Conservation (phyloP, 768 basidiomycete genomes). For the Termitomyces sp. region DNA sequence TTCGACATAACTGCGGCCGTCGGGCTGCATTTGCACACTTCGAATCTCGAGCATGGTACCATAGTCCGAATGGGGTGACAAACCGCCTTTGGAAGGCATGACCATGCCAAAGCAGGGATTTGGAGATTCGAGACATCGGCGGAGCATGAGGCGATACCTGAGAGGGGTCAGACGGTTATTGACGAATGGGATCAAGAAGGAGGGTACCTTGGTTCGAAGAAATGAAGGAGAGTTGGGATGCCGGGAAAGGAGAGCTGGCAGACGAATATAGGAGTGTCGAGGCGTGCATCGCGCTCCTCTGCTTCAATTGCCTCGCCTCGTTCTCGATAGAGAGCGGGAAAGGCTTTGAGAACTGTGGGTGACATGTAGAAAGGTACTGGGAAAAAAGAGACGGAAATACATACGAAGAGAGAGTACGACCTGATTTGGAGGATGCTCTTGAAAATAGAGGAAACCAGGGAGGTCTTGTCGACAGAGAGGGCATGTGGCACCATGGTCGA, state of each 20-base stretch:
- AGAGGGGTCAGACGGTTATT: not conserved
- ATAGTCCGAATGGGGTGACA: constrained; percentile 52
- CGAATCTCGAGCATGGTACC: constrained; percentile 93
- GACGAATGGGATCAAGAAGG: not conserved
- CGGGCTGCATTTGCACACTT: constrained; percentile 79
- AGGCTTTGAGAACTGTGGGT: constrained; percentile 58
- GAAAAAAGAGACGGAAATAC: constrained; percentile 14
- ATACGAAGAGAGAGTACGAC: constrained; percentile 63
- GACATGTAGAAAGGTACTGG: constrained; percentile 1
- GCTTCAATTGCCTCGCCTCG: constrained; percentile 58
- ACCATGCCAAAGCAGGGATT: constrained; percentile 91
- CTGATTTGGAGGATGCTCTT: constrained; percentile 74
- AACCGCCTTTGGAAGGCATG: constrained; percentile 49
- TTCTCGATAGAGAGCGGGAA: constrained; percentile 57
- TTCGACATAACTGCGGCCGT: constrained; percentile 85
- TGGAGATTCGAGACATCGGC: constrained; percentile 80
- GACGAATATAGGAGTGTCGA: constrained; percentile 90
- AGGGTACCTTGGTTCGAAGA: constrained; percentile 80
- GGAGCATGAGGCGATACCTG: constrained; percentile 92
- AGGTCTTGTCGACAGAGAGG: constrained; percentile 82
- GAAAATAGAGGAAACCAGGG: constrained; percentile 72
- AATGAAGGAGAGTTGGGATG: constrained; percentile 83
- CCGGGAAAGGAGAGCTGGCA: constrained; percentile 88
- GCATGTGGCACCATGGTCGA: constrained; percentile 80
- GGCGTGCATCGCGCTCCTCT: constrained; percentile 71